Evolutionary conservation across 768 basidiomycete species (phyloP).

Genomic region (Mycena leptocephala): DNA sequence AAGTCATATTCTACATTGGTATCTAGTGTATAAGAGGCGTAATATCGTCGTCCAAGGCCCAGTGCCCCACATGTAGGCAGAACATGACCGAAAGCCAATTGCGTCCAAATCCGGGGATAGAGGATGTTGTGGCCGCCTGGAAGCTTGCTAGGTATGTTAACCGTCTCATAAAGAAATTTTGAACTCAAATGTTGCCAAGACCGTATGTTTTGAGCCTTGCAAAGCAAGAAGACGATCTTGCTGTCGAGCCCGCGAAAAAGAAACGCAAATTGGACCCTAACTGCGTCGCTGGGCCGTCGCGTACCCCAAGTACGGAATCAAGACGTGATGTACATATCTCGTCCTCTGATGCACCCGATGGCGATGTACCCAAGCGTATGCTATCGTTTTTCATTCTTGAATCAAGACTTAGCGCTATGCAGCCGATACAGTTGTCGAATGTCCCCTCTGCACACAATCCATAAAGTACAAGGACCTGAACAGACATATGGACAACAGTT

Average conservation of each 20-base stretch:
- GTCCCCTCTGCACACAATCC: conserved; percentile 76
- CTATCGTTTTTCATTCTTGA: not conserved
- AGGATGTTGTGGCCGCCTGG: conserved; percentile 83
- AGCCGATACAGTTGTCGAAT: conserved; percentile 64
- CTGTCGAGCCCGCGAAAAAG: conserved; percentile 6
- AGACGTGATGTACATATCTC: not conserved
- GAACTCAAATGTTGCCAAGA: conserved; percentile 46
- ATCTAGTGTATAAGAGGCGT: conserved; percentile 80
- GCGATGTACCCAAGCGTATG: conserved; percentile 22
- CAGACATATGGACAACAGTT: conserved; percentile 77
- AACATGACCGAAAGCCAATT: conserved; percentile 73
- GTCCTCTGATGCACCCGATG: conserved; percentile 3
- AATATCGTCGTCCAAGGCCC: conserved; percentile 65
- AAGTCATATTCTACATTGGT: conserved; percentile 5
- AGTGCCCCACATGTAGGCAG: conserved; percentile 84
- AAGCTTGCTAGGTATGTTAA: conserved; percentile 74
- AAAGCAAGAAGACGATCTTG: conserved; percentile 47
- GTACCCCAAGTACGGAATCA: conserved; percentile 26
- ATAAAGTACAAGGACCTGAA: conserved; percentile 66
- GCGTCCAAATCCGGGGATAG: conserved; percentile 78
- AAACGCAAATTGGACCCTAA: conserved; percentile 17
- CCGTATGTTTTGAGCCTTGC: conserved; percentile 61
- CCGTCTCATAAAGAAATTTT: not conserved
- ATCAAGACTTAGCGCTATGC: not conserved
- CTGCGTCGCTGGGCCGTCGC: conserved; percentile 18